Conservation (phyloP, 1,284 basidiomycete genomes). For the Cryptococcus amylolentus region DNA sequence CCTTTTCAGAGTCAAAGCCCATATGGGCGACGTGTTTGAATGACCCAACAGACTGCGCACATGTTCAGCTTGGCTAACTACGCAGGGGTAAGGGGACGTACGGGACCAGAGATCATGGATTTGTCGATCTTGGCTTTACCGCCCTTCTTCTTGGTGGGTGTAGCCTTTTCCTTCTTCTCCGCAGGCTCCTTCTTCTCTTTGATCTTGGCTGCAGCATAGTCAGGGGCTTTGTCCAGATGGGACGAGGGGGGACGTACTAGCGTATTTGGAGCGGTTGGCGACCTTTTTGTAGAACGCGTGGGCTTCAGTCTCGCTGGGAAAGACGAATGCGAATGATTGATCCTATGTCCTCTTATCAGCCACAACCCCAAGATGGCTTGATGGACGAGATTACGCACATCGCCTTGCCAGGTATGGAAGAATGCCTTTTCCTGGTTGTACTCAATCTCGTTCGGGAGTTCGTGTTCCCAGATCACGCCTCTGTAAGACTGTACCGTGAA, state of each 20-base stretch:
- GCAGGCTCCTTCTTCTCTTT: slow-evolving; percentile 37
- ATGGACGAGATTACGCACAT: slow-evolving; percentile 60
- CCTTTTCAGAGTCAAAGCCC: slow-evolving; percentile 83
- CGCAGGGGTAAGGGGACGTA: slow-evolving; percentile 23
- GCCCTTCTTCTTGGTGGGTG: slow-evolving; percentile 57
- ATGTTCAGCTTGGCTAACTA: no score
- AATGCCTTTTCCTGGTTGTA: slow-evolving; percentile 83
- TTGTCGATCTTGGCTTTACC: slow-evolving; percentile 67
- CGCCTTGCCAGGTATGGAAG: slow-evolving; percentile 90
- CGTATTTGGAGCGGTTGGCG: slow-evolving; percentile 62
- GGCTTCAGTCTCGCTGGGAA: slow-evolving; percentile 83
- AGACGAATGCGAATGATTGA: slow-evolving; percentile 66
- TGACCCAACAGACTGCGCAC: slow-evolving; percentile 56
- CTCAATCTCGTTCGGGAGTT: slow-evolving; percentile 79
- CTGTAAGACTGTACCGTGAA: slow-evolving; percentile 59
- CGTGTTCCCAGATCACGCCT: slow-evolving; percentile 91
- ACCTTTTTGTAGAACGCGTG: slow-evolving; percentile 88
- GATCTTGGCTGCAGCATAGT: slow-evolving; percentile 29
- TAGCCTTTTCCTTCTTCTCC: slow-evolving; percentile 29
- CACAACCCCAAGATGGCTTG: not conserved
- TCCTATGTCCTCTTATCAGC: not conserved
- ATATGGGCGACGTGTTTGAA: slow-evolving; percentile 94
- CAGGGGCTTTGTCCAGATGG: not conserved
- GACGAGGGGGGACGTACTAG: slow-evolving; percentile 50
- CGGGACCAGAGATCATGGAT: slow-evolving; percentile 82